Percentiles rank a stretch among this genome's conserved stretches.
Evolutionary conservation across 805 yeast species (phyloP).

Genomic region (Candida railenensis): DNA sequence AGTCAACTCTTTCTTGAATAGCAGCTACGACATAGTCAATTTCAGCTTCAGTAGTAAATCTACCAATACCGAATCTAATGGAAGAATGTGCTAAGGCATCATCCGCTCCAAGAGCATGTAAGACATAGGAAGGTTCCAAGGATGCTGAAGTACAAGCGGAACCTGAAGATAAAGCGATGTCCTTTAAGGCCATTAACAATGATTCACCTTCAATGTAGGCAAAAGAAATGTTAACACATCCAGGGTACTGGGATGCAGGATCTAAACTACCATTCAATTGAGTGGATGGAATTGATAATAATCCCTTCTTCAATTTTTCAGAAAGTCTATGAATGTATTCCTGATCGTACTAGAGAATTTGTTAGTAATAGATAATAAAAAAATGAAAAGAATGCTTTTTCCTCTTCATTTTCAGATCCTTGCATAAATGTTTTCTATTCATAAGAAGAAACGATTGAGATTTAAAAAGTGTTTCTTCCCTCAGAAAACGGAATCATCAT

Average conservation of each 20-base stretch:
- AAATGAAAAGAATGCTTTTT: neutral
- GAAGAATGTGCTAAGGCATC: constrained; percentile 99
- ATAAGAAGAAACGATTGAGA: neutral
- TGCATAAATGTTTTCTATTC: constrained; percentile 14
- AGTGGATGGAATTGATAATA: constrained; percentile 83
- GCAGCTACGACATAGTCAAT: constrained; percentile 91
- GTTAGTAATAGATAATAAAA: constrained; percentile 9
- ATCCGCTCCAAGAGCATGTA: constrained; percentile 96
- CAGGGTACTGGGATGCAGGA: constrained; percentile 58
- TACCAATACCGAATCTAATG: constrained; percentile 93
- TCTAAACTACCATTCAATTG: constrained; percentile 83
- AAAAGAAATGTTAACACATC: constrained; percentile 95
- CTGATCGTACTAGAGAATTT: constrained; percentile 48
- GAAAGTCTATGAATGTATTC: constrained; percentile 71
- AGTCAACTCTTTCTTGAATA: constrained; percentile 83
- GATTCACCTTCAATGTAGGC: constrained; percentile 99
- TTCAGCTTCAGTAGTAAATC: constrained; percentile 96
- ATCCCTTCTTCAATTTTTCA: constrained; percentile 65
- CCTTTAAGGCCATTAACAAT: constrained; percentile 93
- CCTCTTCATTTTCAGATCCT: constrained; percentile 16
- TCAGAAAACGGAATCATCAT: too few relatives aligned
- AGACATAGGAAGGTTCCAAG: constrained; percentile 93
- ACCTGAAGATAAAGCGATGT: constrained; percentile 93
- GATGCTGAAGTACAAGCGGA: constrained; percentile 99
- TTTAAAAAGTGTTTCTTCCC: neutral